Conservation (phyloP, 106 monocot species). For the Phalaenopsis equestris region DNA sequence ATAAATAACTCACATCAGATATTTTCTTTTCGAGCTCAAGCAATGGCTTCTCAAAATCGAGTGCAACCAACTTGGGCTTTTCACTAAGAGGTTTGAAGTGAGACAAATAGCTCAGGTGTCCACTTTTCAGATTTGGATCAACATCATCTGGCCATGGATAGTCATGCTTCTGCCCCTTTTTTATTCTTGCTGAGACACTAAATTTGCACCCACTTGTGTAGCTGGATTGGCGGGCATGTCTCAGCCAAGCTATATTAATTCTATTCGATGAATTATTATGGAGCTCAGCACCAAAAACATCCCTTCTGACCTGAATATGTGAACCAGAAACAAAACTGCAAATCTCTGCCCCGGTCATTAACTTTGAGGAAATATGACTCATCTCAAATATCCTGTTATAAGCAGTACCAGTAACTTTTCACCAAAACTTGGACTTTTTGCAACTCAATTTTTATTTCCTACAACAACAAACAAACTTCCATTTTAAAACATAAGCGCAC, state of each 20-base stretch:
- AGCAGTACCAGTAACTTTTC: neutral
- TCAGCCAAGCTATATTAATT: slow-evolving; percentile 29
- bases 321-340: slow-evolving; percentile 56
- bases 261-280: slow-evolving; percentile 8
- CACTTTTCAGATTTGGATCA: slow-evolving; percentile 58
- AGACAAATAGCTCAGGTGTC: slow-evolving; percentile 60
- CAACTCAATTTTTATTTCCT: neutral
- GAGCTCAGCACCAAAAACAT: slow-evolving; percentile 6
- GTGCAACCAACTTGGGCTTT: slow-evolving; percentile 64
- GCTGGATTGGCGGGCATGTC: slow-evolving; percentile 16
- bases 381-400: slow-evolving; percentile 11
- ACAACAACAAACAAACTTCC: neutral
- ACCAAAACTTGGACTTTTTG: neutral
- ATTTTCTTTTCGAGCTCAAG: slow-evolving; percentile 61
- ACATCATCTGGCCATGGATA: slow-evolving; percentile 73
- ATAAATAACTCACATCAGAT: slow-evolving; percentile 39
- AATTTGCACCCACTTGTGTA: slow-evolving; percentile 14
- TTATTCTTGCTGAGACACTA: slow-evolving; percentile 38
- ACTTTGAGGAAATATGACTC: slow-evolving; percentile 37
- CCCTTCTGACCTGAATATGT: slow-evolving; percentile 23
- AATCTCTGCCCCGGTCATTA: slow-evolving; percentile 24
- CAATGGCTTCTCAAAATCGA: slow-evolving; percentile 74
- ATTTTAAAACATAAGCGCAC: neutral
- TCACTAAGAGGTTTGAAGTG: slow-evolving; percentile 48
- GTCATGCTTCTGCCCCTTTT: slow-evolving; percentile 60